These are phyloP conservation scores for Achaetomium macrosporum DNA, from an alignment of 2,329 filamentous ascomycete species.

Conservation along the genomic window DNA sequence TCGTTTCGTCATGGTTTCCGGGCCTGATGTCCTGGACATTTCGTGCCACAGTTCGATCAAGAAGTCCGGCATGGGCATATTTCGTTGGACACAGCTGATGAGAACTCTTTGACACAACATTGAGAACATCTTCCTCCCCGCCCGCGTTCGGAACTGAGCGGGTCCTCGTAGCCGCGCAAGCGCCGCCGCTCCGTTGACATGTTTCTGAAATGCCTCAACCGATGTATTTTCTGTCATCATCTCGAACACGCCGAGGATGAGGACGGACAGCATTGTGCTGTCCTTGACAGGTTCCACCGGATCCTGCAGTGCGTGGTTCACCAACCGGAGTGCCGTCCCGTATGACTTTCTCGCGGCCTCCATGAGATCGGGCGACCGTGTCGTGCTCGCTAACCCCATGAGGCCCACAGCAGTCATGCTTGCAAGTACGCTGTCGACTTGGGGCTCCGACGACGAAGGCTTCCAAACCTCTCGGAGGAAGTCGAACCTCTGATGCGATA, in stretches of 20 bases:
- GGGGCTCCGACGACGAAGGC: conserved; percentile 32
- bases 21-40: conserved; percentile 33
- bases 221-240: conserved; percentile 43
- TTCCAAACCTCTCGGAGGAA: conserved; percentile 50
- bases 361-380: conserved; percentile 37
- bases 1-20: conserved; percentile 37
- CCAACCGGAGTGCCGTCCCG: conserved; percentile 44
- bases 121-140: conserved; percentile 47
- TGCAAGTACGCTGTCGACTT: conserved; percentile 42
- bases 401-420: conserved; percentile 52
- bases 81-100: conserved; percentile 47
- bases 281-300: conserved; percentile 40
- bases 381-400: conserved; percentile 44
- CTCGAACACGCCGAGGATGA: conserved; percentile 51
- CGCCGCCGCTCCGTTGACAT: conserved; percentile 47
- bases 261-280: conserved; percentile 47
- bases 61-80: conserved; percentile 42
- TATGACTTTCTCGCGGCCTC: conserved; percentile 46
- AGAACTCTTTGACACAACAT: conserved; percentile 48
- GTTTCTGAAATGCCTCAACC: conserved; percentile 46
- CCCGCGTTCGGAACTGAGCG: conserved; percentile 40
- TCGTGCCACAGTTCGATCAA: conserved; percentile 42
- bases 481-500: conserved; percentile 46
- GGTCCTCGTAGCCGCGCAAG: conserved; percentile 45
- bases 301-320: conserved; percentile 43